These are phyloP conservation scores for Neurospora hispaniola DNA, from an alignment of 495 filamentous ascomycete genomes.

Conservation along the genomic window DNA sequence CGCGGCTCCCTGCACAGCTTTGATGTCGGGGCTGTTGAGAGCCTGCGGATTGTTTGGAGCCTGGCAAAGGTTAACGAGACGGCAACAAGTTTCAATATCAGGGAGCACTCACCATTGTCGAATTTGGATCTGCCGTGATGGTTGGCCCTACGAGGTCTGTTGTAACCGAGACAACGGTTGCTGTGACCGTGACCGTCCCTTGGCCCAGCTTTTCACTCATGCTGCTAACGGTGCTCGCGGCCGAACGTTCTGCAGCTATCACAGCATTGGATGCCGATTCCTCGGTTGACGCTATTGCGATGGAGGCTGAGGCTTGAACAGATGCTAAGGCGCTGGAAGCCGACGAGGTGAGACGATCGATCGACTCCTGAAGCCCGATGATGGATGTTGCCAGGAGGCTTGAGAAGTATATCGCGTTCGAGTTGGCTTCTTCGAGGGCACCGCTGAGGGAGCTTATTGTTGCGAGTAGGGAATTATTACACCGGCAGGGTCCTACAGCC, in stretches of 20 bases:
- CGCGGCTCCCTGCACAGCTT: neutral
- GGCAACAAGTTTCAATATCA: neutral
- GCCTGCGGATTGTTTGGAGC: neutral
- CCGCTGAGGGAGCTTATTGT: slow-evolving; percentile 12
- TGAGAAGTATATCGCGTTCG: slow-evolving; percentile 4
- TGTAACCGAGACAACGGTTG: neutral
- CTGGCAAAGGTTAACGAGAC: neutral
- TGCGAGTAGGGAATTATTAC: slow-evolving; percentile 1
- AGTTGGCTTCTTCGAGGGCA: slow-evolving; percentile 7
- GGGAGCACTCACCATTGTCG: slow-evolving; percentile 4
- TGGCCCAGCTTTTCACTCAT: slow-evolving; percentile 1
- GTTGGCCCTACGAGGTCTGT: neutral
- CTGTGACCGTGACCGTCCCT: neutral
- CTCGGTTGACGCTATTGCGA: slow-evolving; percentile 6
- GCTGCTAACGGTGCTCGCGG: slow-evolving; percentile 7
- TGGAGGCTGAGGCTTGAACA: slow-evolving; percentile 10
- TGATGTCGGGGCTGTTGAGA: neutral
- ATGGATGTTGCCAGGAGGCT: slow-evolving; percentile 8
- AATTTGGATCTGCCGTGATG: neutral
- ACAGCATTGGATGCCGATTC: slow-evolving; percentile 8
- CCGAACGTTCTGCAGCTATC: slow-evolving; percentile 5
- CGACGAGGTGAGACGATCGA: slow-evolving; percentile 6
- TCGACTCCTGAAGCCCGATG: slow-evolving; percentile 6
- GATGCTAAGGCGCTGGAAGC: slow-evolving; percentile 9
- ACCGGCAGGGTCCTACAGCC: neutral